phyloP scores from a whole-genome alignment of 2,329 filamentous ascomycete species.

The Ophiostoma ips region DNA sequence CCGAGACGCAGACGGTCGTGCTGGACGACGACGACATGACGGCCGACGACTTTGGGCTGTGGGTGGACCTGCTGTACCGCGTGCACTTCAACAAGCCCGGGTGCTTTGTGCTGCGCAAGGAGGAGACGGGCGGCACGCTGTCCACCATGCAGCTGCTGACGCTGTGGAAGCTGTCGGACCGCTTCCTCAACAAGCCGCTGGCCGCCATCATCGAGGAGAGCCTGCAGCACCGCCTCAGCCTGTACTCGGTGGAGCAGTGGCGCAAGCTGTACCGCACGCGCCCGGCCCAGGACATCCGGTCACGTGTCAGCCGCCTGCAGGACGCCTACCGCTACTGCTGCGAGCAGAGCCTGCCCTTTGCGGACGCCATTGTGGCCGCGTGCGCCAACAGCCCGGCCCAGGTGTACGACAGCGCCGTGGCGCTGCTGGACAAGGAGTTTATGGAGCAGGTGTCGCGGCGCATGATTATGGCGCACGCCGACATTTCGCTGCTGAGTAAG shows the following conservation, averaged over 20 bases:
- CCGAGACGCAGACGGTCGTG: slow-evolving; percentile 11
- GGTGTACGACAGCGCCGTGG: slow-evolving; percentile 12
- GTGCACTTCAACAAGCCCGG: slow-evolving; percentile 10
- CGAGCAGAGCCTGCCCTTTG: slow-evolving; percentile 13
- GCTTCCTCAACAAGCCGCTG: slow-evolving; percentile 12
- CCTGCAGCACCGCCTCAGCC: slow-evolving; percentile 14
- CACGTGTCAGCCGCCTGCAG: slow-evolving; percentile 12
- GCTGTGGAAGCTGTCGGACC: slow-evolving; percentile 15
- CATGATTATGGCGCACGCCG: slow-evolving; percentile 14
- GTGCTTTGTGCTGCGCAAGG: slow-evolving; percentile 13
- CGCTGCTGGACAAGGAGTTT: slow-evolving; percentile 13
- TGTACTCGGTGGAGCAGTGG: slow-evolving; percentile 14
- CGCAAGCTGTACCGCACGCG: slow-evolving; percentile 14
- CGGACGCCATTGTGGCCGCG: slow-evolving; percentile 9
- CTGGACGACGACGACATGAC: slow-evolving; percentile 13
- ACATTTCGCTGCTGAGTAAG: slow-evolving; percentile 9
- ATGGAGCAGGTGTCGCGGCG: slow-evolving; percentile 13
- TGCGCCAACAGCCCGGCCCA: slow-evolving; percentile 15
- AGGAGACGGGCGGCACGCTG: slow-evolving; percentile 14
- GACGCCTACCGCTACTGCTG: slow-evolving; percentile 13
- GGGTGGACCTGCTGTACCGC: slow-evolving; percentile 15
- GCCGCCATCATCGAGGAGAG: slow-evolving; percentile 12
- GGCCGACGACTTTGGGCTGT: slow-evolving; percentile 13
- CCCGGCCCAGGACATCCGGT: slow-evolving; percentile 10
- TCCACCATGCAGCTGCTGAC: slow-evolving; percentile 14